Conservation (phyloP, 371 early-diverging fungal genomes). For the Syncephalastrum sp. region DNA sequence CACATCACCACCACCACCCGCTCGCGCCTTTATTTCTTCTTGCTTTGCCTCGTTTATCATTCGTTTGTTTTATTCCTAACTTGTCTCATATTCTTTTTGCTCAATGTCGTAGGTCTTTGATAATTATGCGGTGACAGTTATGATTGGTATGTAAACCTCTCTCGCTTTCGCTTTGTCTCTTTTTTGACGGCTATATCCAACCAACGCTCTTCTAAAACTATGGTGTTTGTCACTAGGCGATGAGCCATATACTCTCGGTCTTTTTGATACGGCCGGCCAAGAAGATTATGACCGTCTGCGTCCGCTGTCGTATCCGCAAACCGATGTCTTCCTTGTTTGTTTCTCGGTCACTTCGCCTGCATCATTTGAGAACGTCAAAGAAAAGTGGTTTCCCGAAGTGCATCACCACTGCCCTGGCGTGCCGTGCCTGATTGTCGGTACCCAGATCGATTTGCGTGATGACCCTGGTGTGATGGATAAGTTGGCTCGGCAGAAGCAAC, state of each 20-base stretch:
- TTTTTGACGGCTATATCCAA: too few species aligned
- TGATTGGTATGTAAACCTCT: conserved; percentile 73
- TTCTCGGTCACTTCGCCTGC: conserved; percentile 95
- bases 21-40: too few species aligned
- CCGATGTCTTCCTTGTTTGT: conserved; percentile 94
- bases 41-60: too few species aligned
- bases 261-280: conserved; percentile 98
- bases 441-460: conserved; percentile 94
- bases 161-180: not conserved
- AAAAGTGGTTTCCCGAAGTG: conserved; percentile 92
- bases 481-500: conserved; percentile 79
- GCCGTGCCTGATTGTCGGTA: conserved; percentile 95
- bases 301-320: conserved; percentile 93
- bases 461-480: conserved; percentile 82
- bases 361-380: conserved; percentile 89
- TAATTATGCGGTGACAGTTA: conserved; percentile 98
- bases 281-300: conserved; percentile 98
- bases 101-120: conserved; percentile 80
- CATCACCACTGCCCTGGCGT: conserved; percentile 97
- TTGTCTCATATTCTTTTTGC: not conserved
- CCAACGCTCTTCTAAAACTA: too few species aligned
- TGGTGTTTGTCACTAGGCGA: conserved; percentile 39
- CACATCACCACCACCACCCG: too few species aligned
- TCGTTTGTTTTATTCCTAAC: not conserved
- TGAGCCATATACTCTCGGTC: conserved; percentile 87